These are phyloP conservation scores for Tephrocybe sp. DNA, from an alignment of 768 basidiomycete species.

Conservation along the genomic window DNA sequence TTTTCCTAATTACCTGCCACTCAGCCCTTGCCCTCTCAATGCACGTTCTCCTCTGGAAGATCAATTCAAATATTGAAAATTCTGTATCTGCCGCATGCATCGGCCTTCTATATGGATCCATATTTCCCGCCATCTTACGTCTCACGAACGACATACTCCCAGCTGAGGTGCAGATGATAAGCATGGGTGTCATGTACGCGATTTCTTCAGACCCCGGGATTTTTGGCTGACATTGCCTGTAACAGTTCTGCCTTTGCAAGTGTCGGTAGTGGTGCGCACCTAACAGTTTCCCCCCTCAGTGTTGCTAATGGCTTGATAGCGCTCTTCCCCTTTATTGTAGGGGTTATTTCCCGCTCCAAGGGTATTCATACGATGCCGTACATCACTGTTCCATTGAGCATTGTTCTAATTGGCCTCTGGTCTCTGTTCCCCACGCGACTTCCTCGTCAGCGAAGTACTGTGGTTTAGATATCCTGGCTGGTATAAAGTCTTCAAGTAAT, in stretches of 20 bases:
- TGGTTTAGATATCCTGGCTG: no score
- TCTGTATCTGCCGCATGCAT: slow-evolving; percentile 43
- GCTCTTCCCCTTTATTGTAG: slow-evolving; percentile 47
- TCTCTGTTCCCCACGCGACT: slow-evolving; percentile 35
- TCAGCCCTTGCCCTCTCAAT: slow-evolving; percentile 40
- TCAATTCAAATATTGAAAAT: slow-evolving; percentile 44
- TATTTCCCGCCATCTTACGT: slow-evolving; percentile 46
- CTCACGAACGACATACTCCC: slow-evolving; percentile 47
- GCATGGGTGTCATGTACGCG: slow-evolving; percentile 52
- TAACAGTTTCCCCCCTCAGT: neutral
- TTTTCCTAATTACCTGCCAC: no score
- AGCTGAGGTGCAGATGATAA: slow-evolving; percentile 44
- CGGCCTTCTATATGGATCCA: slow-evolving; percentile 47
- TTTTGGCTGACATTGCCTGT: slow-evolving; percentile 1
- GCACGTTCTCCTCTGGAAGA: slow-evolving; percentile 51
- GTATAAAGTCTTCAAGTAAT: no score
- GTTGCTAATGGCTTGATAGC: slow-evolving; percentile 25
- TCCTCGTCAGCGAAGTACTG: slow-evolving; percentile 12
- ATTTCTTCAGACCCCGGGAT: neutral
- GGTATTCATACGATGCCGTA: slow-evolving; percentile 39
- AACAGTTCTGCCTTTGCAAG: slow-evolving; percentile 42
- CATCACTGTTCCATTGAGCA: slow-evolving; percentile 39
- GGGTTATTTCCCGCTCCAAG: slow-evolving; percentile 35
- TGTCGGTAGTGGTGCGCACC: slow-evolving; percentile 37
- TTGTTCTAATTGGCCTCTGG: slow-evolving; percentile 35